Evolutionary conservation across 148 eudicot genomes (phyloP), one percentile per base, ranked within the genome.

Genomic region (Polygonum aviculare): DNA sequence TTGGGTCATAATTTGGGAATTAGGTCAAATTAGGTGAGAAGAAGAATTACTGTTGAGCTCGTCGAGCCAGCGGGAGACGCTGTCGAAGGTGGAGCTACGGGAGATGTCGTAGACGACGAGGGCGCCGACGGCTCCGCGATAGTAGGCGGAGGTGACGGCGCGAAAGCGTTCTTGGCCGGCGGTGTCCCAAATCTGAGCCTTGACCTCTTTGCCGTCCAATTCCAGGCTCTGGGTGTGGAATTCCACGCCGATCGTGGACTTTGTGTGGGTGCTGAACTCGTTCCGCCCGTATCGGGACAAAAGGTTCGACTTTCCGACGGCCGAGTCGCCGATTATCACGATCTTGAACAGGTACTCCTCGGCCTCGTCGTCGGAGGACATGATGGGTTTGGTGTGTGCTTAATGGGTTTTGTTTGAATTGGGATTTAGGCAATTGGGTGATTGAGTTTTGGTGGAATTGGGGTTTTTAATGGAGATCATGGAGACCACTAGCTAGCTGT

Each of bases 121-220:
- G 6, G 92, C 92, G 35, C 92, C 92, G 70, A 88, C 90, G 55
- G 92, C 90, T 14, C 92, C 92, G 10, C 92, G 79, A 50, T 88
- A 88, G 81, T 88, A 88, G 48, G 92, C 92, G 72, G 92, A 88
- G n/a, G 92, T 88, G 71, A 88, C 92, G 44, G 92, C 92, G 1
- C 92, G 82, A 63, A 88, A 88, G 1, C 92, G 78, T 39, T 73
- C 75, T 15, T 73, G 75, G 38, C 75, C 75, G 39, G 75, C 75
- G 39, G 75, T 73, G 57, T 73, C 75, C 75, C 75, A 73, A 22
- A 73, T 73, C 38, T 78, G 79, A 57, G 79, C 79, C 51, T 57
- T 78, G 47, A 78, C 69, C 38, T 70, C 75, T 57, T 78, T 78
- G 6, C 69, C 75, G 7, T 72, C 55, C n/a, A 78, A 50, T 18